Evolutionary conservation across 2,329 filamentous ascomycete species (phyloP), one percentile per base, ranked within the genome.

Genomic region (Beauveria caledonica): DNA sequence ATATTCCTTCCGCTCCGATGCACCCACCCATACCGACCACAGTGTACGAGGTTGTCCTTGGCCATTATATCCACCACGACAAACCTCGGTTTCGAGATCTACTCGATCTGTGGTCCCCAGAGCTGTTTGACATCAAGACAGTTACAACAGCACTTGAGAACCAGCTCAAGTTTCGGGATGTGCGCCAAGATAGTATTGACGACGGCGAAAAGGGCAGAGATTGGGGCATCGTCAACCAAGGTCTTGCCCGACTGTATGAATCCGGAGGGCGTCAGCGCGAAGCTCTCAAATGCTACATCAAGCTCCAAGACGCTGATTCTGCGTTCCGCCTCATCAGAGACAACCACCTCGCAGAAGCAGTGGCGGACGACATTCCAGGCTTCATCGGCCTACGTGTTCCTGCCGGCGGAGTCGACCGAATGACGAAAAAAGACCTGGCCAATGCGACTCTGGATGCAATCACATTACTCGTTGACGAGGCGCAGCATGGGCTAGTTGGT

Each of bases 341-440:
- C 44, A 88, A 90, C 67, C 92, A 96, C 70, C 80, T 99, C n/a
- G 86, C 95, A 0, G 92, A 96, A 67, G 88, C 91, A 1, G 86
- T 97, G 13, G 85, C 85, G 1, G 92, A 97, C 68, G 92, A 99
- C 70, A 92, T 99, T 40, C 87, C 92, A 5, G 87, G 89, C 40
- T 90, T 99, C 67, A 88, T 99, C 60, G 82, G 90, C 64, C 82
- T 99, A 57, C 85, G 92, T n/a, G 89, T 99, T 2, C 86, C 89
- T 0, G 82, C 86, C 63, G 84, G 86, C 56, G 84, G 88, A 65
- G 76, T 88, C 62, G 80, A 83, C 56, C 81, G 81, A 6, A 88
- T 92, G 66, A 77, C 84, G 0, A 75, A 85, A 19, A 72, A 80
- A 0, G 91, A 97, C 63, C 80, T 97, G 4, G 89, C 92, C 68